Conservation (phyloP, 2,329 filamentous ascomycete genomes). For the Pseudohalonectria lignicola region DNA sequence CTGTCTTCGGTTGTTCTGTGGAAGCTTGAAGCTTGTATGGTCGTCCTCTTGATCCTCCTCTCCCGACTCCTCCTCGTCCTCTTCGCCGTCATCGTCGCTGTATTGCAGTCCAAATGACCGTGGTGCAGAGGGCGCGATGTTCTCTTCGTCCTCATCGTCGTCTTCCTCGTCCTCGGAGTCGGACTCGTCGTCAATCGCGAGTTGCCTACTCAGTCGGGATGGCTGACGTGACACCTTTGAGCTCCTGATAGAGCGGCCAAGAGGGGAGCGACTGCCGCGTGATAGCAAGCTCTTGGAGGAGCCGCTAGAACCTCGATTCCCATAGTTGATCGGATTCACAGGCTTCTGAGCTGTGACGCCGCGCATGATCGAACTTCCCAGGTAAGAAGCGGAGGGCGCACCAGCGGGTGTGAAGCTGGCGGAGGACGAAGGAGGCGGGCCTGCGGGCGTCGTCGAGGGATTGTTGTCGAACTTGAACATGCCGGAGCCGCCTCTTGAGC, state of each 20-base stretch:
- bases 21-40: neutral
- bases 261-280: conserved; percentile 27
- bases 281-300: conserved; percentile 25
- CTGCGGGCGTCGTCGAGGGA: conserved; percentile 42
- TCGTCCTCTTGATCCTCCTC: conserved; percentile 26
- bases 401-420: conserved; percentile 46
- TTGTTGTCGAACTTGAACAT: conserved; percentile 29
- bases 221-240: conserved; percentile 22
- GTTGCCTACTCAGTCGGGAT: conserved; percentile 38
- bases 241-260: conserved; percentile 34
- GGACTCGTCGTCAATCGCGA: conserved; percentile 22
- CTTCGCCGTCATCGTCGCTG: conserved; percentile 25
- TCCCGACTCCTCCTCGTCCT: conserved; percentile 24
- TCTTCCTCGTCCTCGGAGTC: conserved; percentile 25
- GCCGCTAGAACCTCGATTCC: conserved; percentile 16
- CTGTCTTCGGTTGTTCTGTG: too few species aligned
- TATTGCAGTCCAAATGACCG: conserved; percentile 19
- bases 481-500: conserved; percentile 18
- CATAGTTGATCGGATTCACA: conserved; percentile 15
- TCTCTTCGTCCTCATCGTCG: conserved; percentile 26
- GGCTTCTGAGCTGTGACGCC: conserved; percentile 12
- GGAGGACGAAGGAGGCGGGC: conserved; percentile 37
- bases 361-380: conserved; percentile 42
- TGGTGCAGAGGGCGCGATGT: conserved; percentile 15
- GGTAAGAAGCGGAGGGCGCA: conserved; percentile 41